Percentiles rank a stretch among this genome's conserved stretches.
Conservation (phyloP, 257 asterid genomes). For the Phtheirospermum japonicum region DNA sequence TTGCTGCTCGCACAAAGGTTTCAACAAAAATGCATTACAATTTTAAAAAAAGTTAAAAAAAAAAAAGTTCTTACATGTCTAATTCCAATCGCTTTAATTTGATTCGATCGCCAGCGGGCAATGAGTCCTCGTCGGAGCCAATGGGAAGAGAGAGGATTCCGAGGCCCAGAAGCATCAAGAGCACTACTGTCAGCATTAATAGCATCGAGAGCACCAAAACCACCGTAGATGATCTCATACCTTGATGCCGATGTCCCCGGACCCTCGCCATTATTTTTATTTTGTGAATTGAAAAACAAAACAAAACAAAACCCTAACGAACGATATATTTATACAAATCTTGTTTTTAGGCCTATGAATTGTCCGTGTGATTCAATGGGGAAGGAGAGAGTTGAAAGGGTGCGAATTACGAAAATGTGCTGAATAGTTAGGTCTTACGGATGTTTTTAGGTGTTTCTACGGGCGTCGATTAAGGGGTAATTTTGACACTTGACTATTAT, state of each 20-base stretch:
- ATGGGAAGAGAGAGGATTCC: conserved; percentile 82
- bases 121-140: conserved; percentile 44
- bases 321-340: background rate
- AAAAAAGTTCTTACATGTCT: conserved; percentile 33
- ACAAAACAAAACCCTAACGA: conserved; percentile 9
- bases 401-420: conserved; percentile 22
- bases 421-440: background rate
- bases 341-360: conserved; percentile 19
- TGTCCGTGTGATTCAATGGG: conserved; percentile 5
- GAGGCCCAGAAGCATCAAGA: conserved; percentile 72
- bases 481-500: background rate
- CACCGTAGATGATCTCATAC: conserved; percentile 63
- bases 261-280: conserved; percentile 50
- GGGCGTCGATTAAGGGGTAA: background rate
- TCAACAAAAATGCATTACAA: background rate
- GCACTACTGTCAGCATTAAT: conserved; percentile 69
- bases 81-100: conserved; percentile 60
- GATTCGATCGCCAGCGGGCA: conserved; percentile 41
- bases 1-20: conserved; percentile 21
- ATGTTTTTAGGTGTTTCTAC: background rate
- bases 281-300: conserved; percentile 15
- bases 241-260: conserved; percentile 57
- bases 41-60: background rate
- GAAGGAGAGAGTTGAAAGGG: conserved; percentile 21
- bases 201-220: conserved; percentile 66